Percentiles rank a stretch among this genome's conserved stretches.
Conservation (phyloP, 345 rosid genomes). For the Carallia brachiata region DNA sequence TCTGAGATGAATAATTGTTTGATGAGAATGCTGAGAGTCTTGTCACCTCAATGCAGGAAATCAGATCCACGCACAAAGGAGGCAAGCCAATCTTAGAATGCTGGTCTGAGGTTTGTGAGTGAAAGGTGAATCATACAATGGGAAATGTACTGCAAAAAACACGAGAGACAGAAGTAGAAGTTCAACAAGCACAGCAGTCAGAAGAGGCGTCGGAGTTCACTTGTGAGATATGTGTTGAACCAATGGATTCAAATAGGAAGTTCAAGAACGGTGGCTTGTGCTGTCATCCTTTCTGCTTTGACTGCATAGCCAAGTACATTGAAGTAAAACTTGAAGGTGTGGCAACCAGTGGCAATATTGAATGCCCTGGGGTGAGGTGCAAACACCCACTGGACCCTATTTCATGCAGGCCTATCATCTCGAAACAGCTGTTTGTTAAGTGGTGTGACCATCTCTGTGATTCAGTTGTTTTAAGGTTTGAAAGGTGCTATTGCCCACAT, state of each 20-base stretch:
- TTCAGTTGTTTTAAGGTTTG: constrained; percentile 3
- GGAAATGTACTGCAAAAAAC: constrained; percentile 23
- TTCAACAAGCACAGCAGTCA: background rate
- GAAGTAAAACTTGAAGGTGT: constrained; percentile 23
- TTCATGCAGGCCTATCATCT: constrained; percentile 23
- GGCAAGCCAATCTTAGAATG: background rate
- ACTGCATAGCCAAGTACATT: constrained; percentile 29
- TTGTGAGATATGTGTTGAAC: constrained; percentile 33
- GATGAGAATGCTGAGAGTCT: background rate
- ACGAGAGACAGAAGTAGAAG: constrained; percentile 1
- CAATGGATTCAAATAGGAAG: constrained; percentile 14
- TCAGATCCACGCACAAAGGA: background rate
- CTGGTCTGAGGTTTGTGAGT: constrained; percentile 1
- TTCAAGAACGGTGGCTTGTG: constrained; percentile 24
- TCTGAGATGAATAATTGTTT: no score
- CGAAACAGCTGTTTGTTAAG: constrained; percentile 19
- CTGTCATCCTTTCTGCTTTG: constrained; percentile 27
- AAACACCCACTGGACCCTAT: constrained; percentile 22
- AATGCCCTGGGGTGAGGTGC: constrained; percentile 32
- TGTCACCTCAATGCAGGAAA: background rate
- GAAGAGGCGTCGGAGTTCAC: constrained; percentile 18
- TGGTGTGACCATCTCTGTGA: constrained; percentile 36
- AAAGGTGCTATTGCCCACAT: constrained; percentile 34
- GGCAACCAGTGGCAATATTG: constrained; percentile 1
- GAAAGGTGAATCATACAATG: constrained; percentile 14